phyloP scores from a whole-genome alignment of 2,329 filamentous ascomycete genomes.

The Penicillium capsulatum region DNA sequence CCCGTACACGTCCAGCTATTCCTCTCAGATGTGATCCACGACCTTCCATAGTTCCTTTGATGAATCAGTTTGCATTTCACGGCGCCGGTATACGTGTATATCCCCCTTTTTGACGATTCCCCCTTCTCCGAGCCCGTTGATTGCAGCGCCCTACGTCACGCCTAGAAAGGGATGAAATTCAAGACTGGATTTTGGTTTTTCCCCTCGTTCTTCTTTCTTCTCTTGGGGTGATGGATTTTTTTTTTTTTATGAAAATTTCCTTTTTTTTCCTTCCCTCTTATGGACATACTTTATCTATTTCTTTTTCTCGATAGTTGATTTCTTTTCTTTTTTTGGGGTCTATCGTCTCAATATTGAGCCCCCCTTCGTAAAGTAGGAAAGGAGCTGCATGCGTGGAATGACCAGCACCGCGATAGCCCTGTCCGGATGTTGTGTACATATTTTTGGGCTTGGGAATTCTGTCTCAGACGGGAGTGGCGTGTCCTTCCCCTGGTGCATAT shows the following conservation, averaged over 20 bases:
- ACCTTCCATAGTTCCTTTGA: conserved; percentile 3
- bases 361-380: conserved; percentile 1
- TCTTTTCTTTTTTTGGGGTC: conserved; percentile 4
- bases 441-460: conserved; percentile 12
- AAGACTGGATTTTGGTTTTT: conserved; percentile 7
- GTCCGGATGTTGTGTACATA: conserved; percentile 12
- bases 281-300: too few species aligned
- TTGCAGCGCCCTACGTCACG: conserved; percentile 11
- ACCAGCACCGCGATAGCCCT: conserved; percentile 3
- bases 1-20: conserved; percentile 17
- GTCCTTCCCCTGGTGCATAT: conserved; percentile 17
- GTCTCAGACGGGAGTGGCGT: conserved; percentile 10
- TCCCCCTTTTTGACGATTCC: conserved; percentile 9
- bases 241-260: too few species aligned
- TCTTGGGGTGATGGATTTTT: too few species aligned
- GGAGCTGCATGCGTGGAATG: conserved; percentile 14
- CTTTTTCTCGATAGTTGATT: conserved; percentile 5
- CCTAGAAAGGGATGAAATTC: conserved; percentile 13
- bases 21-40: conserved; percentile 18
- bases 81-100: conserved; percentile 14
- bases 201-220: conserved; percentile 7
- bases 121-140: conserved; percentile 4
- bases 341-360: conserved; percentile 1
- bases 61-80: conserved; percentile 9
- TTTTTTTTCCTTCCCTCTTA: too few species aligned